These are phyloP conservation scores for Craterostigma plantagineum DNA, from an alignment of 257 asterid genomes.

Conservation along the genomic window DNA sequence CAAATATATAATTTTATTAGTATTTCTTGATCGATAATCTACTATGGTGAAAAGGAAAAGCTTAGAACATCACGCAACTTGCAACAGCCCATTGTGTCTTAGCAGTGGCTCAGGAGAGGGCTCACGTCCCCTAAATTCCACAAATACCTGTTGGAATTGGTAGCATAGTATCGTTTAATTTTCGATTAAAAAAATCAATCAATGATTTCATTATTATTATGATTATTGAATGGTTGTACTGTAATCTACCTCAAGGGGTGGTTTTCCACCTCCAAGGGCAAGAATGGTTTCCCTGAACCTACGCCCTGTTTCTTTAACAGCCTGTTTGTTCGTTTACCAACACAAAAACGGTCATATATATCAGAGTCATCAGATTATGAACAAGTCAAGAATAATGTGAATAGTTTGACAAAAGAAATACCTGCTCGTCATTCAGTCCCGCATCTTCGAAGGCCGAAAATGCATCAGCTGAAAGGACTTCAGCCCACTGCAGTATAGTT, in stretches of 20 bases:
- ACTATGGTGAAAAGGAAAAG: too few relatives aligned
- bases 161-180: conserved; percentile 7
- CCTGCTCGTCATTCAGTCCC: conserved; percentile 71
- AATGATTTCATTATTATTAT: neutral
- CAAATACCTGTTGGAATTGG: conserved; percentile 72
- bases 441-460: conserved; percentile 96
- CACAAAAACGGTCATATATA: neutral
- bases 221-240: conserved; percentile 3
- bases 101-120: conserved; percentile 96
- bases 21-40: too few relatives aligned
- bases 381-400: neutral
- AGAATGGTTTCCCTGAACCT: conserved; percentile 92
- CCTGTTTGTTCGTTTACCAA: conserved; percentile 24
- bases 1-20: too few relatives aligned
- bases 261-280: conserved; percentile 97
- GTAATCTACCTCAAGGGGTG: conserved; percentile 74
- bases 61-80: conserved; percentile 31
- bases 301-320: conserved; percentile 71
- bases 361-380: neutral
- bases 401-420: conserved; percentile 8
- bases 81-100: conserved; percentile 83
- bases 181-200: conserved; percentile 6
- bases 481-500: conserved; percentile 88
- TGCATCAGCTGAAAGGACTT: conserved; percentile 97
- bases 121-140: conserved; percentile 88